Evolutionary conservation across 2,329 filamentous ascomycete genomes (phyloP), one percentile per base, ranked within the genome.

Genomic region (Hawksworthiomyces lignivorus): DNA sequence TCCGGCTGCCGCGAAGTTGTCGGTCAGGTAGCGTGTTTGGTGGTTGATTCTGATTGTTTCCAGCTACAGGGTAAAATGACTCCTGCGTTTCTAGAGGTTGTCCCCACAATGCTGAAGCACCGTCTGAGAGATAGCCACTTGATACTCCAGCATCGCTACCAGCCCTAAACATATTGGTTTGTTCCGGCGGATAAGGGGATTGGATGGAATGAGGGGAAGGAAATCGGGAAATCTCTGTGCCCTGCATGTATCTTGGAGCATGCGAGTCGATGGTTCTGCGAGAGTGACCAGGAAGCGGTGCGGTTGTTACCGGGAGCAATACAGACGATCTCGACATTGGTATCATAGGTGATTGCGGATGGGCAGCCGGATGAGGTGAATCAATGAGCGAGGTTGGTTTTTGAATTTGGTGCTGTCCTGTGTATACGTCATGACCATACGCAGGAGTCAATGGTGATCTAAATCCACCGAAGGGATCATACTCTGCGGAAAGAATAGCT

Each of bases 381-480:
- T n/a, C n/a, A n/a, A n/a, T n/a, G n/a, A n/a, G n/a, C n/a, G n/a
- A n/a, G n/a, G 18, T 14, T 10, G 51, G 46, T 32, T 52, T 52
- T 43, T 67, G 63, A 32, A 57, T 54, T 29, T 60, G 54, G 38
- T 65, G 62, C 24, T 62, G 51, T 21, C 61, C 21, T 17, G 38
- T 54, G 54, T 75, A 77, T 43, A 68, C 52, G 46, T 72, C 68
- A 51, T 69, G 64, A 46, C 57, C 62, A 50, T 73, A 75, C 4
- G 36, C 48, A 17, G 59, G 48, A 42, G 63, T 54, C 47, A 69
- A 54, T 39, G 58, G 54, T 20, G 62, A 9, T 27, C 68, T 64
- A 52, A 73, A 75, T 43, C 62, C 60, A 46, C 62, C 61, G 52
- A 74, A 77, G 22, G 65, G 10, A 50, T 72, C 68, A 53, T 75